Conservation (phyloP, 2,329 filamentous ascomycete species). For the Gnomoniopsis smithogilvyi region DNA sequence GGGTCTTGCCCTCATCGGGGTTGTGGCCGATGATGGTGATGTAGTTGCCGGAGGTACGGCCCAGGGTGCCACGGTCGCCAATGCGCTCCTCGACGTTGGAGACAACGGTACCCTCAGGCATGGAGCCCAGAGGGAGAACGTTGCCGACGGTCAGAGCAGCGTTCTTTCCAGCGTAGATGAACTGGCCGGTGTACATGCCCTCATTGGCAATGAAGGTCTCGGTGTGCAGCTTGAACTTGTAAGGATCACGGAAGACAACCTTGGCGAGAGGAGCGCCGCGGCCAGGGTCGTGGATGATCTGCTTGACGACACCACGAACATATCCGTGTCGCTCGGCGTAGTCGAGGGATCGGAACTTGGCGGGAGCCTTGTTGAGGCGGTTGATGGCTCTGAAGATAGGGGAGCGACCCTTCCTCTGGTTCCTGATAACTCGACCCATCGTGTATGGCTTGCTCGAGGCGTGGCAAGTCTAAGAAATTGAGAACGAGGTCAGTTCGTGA, state of each 20-base stretch:
- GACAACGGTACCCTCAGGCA: constrained; percentile 98
- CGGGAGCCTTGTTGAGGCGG: constrained; percentile 90
- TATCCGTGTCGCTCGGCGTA: constrained; percentile 97
- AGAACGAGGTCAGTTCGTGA: constrained; percentile 6
- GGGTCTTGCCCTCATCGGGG: constrained; percentile 98
- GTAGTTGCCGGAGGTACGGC: constrained; percentile 98
- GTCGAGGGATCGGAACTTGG: constrained; percentile 95
- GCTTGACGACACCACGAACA: constrained; percentile 94
- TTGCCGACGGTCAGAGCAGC: constrained; percentile 95
- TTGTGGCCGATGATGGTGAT: constrained; percentile 97
- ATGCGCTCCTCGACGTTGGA: constrained; percentile 99
- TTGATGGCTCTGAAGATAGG: constrained; percentile 70
- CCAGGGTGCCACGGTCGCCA: constrained; percentile 93
- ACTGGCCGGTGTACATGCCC: constrained; percentile 99
- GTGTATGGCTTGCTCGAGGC: constrained; percentile 29
- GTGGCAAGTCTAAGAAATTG: constrained; percentile 10
- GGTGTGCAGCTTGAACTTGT: constrained; percentile 95
- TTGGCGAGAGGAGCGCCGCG: constrained; percentile 97
- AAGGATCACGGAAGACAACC: constrained; percentile 96
- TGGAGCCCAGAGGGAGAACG: constrained; percentile 87
- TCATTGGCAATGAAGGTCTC: constrained; percentile 99
- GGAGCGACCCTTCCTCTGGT: constrained; percentile 61
- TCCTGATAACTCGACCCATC: constrained; percentile 63
- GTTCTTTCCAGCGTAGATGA: constrained; percentile 99
- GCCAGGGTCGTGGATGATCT: constrained; percentile 98